These are phyloP conservation scores for Blepharisma stoltei DNA, from an alignment of 73 alveolate genomes.

Conservation along the genomic window DNA sequence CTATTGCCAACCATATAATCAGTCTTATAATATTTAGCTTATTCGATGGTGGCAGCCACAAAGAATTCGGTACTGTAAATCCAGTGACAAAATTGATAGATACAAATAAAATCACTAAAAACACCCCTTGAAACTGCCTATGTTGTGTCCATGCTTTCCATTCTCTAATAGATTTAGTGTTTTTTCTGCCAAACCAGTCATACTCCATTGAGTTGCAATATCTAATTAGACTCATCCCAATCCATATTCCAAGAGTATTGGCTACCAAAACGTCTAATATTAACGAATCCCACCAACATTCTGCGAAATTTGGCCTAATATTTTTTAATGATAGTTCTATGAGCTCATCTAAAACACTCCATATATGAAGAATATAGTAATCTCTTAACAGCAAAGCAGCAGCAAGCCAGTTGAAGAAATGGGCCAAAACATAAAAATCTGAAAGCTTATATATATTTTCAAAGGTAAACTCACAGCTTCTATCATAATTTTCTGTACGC, in stretches of 20 bases:
- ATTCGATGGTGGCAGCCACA: slow-evolving; percentile 76
- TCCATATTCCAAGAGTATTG: slow-evolving; percentile 55
- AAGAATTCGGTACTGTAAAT: slow-evolving; percentile 69
- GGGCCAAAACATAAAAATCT: slow-evolving; percentile 73
- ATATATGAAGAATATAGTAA: slow-evolving; percentile 60
- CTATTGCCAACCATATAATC: slow-evolving; percentile 73
- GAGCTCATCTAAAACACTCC: slow-evolving; percentile 79
- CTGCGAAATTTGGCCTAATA: slow-evolving; percentile 62
- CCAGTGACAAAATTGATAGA: slow-evolving; percentile 68
- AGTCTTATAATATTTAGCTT: slow-evolving; percentile 57
- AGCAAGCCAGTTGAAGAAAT: slow-evolving; percentile 77
- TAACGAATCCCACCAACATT: slow-evolving; percentile 77
- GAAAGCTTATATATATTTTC: slow-evolving; percentile 49
- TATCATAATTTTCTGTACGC: slow-evolving; percentile 70
- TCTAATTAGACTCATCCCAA: slow-evolving; percentile 47
- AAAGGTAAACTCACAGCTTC: slow-evolving; percentile 66
- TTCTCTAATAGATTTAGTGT: slow-evolving; percentile 48
- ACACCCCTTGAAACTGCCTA: slow-evolving; percentile 61
- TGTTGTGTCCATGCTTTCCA: slow-evolving; percentile 69
- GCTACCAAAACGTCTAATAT: slow-evolving; percentile 51
- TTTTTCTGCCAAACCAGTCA: slow-evolving; percentile 82
- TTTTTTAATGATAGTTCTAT: slow-evolving; percentile 59
- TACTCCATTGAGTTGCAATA: slow-evolving; percentile 52
- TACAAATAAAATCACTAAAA: slow-evolving; percentile 54
- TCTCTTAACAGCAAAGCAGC: slow-evolving; percentile 76